Base-by-base conservation (phyloP, 2,329 filamentous ascomycete species). In the Cladobotryum protrusum region DNA sequence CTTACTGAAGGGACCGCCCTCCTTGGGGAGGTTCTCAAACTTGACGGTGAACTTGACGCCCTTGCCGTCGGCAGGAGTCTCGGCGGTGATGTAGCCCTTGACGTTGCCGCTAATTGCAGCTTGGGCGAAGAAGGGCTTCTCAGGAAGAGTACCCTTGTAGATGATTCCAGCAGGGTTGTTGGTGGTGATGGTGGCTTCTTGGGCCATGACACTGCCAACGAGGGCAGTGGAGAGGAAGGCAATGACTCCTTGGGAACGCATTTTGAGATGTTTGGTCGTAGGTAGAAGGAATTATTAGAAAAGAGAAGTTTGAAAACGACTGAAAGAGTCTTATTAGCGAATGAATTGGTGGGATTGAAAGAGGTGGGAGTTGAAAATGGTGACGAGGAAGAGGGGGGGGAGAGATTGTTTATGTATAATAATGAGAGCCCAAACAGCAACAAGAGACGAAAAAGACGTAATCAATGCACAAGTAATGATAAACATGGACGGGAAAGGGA, bases 1-100 rank as follows among this genome's bases (percentile, higher is more conserved):
- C 78, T 59, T 70, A 85, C 82, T 61, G 69, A 84, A 85, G 12
- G 81, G 79, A 2, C 80, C 79, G 40, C 74, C 74, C 50, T 71
- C 68, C 11, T 72, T 69, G 48, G 83, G 82, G 8, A 86, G 68
- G 59, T 82, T 82, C 48, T 71, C 74, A 59, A 86, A 77, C 32
- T 71, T 66, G 56, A 83, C 73, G 48, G 70, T 66, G 63, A 81
- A 79, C 48, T 71, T 64, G 47, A 85, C 75, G 40, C 82, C 82
- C 19, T 72, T 68, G 45, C 78, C 79, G 48, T 75, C 69, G 1
- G 71, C 63, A 37, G 68, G 67, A 37, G 74, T 68, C 35, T 65
- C 66, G 37, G 72, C 77, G 13, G 66, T 67, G 58, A 86, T 66
- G 33, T 59, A 71, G 14, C 82, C 77, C 58, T 77, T 72, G 49